Percentiles rank a stretch among this genome's conserved stretches.
These are phyloP conservation scores for Amanita pallidorosea DNA, from an alignment of 768 basidiomycete genomes.

Conservation along the genomic window DNA sequence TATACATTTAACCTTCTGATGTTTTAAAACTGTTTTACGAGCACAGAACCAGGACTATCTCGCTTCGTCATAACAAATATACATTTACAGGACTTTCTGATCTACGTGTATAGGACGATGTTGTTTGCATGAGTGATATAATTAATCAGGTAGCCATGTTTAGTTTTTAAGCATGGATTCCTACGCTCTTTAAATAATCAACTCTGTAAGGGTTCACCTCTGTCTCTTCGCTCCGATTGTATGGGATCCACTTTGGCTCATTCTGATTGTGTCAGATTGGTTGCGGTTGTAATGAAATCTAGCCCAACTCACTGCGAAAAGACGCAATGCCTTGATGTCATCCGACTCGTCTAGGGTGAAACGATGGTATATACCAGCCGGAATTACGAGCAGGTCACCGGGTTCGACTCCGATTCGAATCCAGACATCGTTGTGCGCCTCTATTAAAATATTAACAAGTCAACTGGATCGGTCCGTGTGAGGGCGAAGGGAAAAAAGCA, in stretches of 20 bases:
- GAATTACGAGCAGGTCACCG: constrained; percentile 81
- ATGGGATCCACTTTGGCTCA: constrained; percentile 83
- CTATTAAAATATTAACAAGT: constrained; percentile 25
- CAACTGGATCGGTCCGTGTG: neutral
- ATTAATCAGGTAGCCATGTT: neutral
- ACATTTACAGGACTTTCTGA: neutral
- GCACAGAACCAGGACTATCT: neutral
- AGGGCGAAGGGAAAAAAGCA: neutral
- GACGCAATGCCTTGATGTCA: constrained; percentile 62
- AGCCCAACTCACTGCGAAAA: constrained; percentile 62
- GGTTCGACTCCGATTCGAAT: constrained; percentile 66
- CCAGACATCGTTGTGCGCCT: constrained; percentile 63
- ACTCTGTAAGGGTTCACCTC: constrained; percentile 56
- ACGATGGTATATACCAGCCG: constrained; percentile 89
- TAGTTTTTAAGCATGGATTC: constrained; percentile 24
- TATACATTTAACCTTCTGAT: constrained; percentile 5
- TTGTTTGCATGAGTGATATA: neutral
- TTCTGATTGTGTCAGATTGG: constrained; percentile 38
- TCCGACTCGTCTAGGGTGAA: constrained; percentile 81
- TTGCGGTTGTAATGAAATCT: neutral
- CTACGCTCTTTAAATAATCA: constrained; percentile 45
- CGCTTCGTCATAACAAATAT: neutral
- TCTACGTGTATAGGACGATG: neutral
- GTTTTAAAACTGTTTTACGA: constrained; percentile 3
- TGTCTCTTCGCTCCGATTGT: constrained; percentile 51